Evolutionary conservation across 331 rosid genomes (phyloP).

Genomic region (Cydonia oblonga): DNA sequence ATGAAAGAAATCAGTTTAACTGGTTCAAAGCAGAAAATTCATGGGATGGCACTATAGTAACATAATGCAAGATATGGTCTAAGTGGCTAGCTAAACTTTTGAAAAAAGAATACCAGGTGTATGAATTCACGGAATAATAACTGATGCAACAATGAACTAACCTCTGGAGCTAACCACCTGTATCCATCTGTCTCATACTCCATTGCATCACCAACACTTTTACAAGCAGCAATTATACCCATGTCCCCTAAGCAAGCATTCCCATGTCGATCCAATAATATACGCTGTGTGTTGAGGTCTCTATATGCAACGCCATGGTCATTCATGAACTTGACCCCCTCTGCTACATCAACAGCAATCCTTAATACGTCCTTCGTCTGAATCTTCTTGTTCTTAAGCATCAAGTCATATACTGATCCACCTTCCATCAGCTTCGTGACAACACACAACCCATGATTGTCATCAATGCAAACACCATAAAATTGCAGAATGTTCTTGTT

Average conservation of each 20-base stretch:
- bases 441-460: constrained; percentile 84
- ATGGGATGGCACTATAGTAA: no score
- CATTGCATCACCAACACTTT: constrained; percentile 67
- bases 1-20: neutral
- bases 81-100: no score
- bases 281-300: constrained; percentile 81
- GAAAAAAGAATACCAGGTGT: no score
- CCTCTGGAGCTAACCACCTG: constrained; percentile 98
- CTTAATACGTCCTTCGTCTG: constrained; percentile 67
- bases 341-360: constrained; percentile 76
- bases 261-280: constrained; percentile 72
- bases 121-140: constrained; percentile 9
- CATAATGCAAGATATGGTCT: no score
- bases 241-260: constrained; percentile 87
- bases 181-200: constrained; percentile 98
- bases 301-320: constrained; percentile 74
- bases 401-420: constrained; percentile 61
- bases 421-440: constrained; percentile 87
- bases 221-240: constrained; percentile 83
- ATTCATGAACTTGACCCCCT: constrained; percentile 84
- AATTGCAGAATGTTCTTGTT: constrained; percentile 72
- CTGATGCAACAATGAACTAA: constrained; percentile 27
- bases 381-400: constrained; percentile 71
- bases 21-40: no score
- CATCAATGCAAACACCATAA: constrained; percentile 75